Base-by-base conservation (phyloP, 495 filamentous ascomycete species). In the Glarea lozoyensis region DNA sequence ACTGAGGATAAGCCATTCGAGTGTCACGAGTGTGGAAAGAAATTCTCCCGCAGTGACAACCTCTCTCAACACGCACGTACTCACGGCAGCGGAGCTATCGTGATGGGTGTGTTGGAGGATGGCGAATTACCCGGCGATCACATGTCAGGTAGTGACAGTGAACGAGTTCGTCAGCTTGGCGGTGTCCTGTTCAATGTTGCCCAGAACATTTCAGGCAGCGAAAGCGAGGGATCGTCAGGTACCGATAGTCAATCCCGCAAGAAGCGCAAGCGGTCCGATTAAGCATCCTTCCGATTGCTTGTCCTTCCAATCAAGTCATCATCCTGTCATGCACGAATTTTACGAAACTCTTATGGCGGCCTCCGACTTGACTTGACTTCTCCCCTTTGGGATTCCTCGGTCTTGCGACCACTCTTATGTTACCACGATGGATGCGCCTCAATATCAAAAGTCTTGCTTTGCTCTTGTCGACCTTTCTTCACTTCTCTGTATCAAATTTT, bases 1-100 rank as follows among this genome's bases (percentile, higher is more conserved):
- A 99, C 93, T 1, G 80, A 93, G 53, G 92, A 97, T 46, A 99
- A 99, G 78, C 93, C 93, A 5, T 97, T 97, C 60, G 87, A 94
- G 63, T 99, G 93, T 67, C 67, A 77, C 46, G 89, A 97, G 66
- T 99, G 93, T 54, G 90, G 92, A 46, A 99, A 99, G 79, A 94
- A 94, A 70, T 99, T 97, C 70, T 97, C 92, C 1, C 84, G 93
- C 44, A 90, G 84, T 54, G 93, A 99, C 65, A 99, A 99, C 67
- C 76, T 99, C 17, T 82, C 86, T 22, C 93, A 99, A 64, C 93
- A 99, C 57, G 80, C 92, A 36, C 80, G 93, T 37, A 99, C 92
- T 11, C 93, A 99, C 54, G 93, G 86, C 34, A 79, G 79, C 38
- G 86, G 86, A 33, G 84, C 90, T 43, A 84, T 96, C 49, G 78